Evolutionary conservation across 2,329 filamentous ascomycete species (phyloP), one percentile per base, ranked within the genome.

Genomic region (Colletotrichum sp.): DNA sequence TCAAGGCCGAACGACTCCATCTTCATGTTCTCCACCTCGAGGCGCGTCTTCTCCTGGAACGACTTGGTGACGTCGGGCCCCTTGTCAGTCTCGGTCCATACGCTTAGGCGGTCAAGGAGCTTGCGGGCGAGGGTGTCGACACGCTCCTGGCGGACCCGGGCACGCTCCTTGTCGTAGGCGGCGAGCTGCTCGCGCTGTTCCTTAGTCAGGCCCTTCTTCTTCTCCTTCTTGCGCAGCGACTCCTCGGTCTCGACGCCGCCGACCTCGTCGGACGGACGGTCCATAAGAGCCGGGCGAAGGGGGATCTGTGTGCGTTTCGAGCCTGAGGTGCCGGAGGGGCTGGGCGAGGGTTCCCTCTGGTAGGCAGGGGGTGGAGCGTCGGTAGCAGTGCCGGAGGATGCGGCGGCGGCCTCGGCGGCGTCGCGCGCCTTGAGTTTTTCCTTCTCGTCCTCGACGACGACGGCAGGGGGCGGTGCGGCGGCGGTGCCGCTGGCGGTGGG

Each of bases 1-100:
- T 99, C 97, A 57, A 99, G 90, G 68, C 97, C 97, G 81, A 99
- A 99, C 1, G 95, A 98, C 87, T 99, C 97, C 95, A 99, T 99
- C 90, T 99, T 99, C 80, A 99, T 89, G 83, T 99, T 98, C 88
- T 99, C 97, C 30, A 98, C 95, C 86, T 99, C 97, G 55, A 99
- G 92, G 55, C 93, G 92, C 79, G 95, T 98, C 91, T 99, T 98
- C 83, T 96, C 95, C 84, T 96, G 93, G 88, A 99, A 99, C 0
- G 97, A 95, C 74, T 87, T 88, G 39, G 96, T 99, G 75, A 98
- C 95, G 80, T 98, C 96, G 16, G 86, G 77, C 61, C 94, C 92
- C 87, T 97, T 98, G 86, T 99, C 97, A 5, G 96, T 98, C 88
- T 99, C 97, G 7, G 97, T 98, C 96, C 96, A 99, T 57, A 99